Base-by-base conservation (phyloP, 129 eudicot genomes). In the Ambrosia trifida region DNA sequence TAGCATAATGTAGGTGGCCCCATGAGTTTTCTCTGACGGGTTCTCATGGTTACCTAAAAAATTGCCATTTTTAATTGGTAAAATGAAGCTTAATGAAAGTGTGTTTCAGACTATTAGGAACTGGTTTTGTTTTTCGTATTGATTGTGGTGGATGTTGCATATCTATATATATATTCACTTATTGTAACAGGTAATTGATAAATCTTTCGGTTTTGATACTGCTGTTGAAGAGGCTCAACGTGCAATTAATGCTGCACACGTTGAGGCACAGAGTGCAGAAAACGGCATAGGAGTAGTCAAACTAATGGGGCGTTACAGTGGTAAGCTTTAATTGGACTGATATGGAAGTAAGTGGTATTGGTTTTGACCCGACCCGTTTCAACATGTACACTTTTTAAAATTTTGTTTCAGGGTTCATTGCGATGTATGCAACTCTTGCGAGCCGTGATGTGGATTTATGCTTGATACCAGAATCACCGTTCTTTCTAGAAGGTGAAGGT, bases 201-300 rank as follows among this genome's bases (percentile, higher is more conserved):
- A 63, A 80, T 92, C 98, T 28, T 92, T 92, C 64, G 98, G 98
- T 58, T 92, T 92, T 82, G 98, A 92, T 85, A 86, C 98, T 75
- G 96, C 98, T 70, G 98, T 91, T 40, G 98, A 91, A 89, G 98
- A 92, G 75, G 98, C 98, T 72, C 98, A 92, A 77, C 89, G 96
- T 67, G 98, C 98, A 65, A 92, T 92, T 66, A 89, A 92, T 64
- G 96, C 98, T 68, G 98, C 98, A 59, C 96, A 91, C 69, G 97
- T 88, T 73, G 97, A 91, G 84, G 96, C 97, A 33, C 86, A 82
- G 71, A 92, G 98, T 86, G 85, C 90, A 14, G 95, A 85, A 79
- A 92, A 92, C 20, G 96, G 98, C 31, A 61, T 92, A 69, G 98
- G 98, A 47, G 95, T 92, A 9, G 96, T 92, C 76, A 92, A 92